Evolutionary conservation across 73 alveolate genomes (phyloP).

Genomic region (Paramecium bursaria): DNA sequence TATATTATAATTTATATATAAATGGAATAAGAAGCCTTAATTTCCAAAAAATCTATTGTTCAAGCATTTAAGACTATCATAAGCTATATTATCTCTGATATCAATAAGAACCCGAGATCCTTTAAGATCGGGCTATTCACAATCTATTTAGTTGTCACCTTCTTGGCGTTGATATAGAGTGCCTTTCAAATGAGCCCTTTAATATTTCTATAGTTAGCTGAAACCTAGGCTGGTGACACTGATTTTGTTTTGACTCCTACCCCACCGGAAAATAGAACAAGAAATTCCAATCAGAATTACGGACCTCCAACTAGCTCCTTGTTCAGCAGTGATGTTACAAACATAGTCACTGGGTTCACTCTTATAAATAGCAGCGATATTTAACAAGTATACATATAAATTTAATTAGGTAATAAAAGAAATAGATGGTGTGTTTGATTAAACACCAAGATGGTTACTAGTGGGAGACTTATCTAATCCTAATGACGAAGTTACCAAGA

Average conservation of each 20-base stretch:
- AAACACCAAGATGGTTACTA: conserved; percentile 85
- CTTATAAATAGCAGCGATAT: no score
- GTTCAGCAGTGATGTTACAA: not conserved
- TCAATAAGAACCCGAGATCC: conserved; percentile 89
- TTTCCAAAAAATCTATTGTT: no score
- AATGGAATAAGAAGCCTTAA: no score
- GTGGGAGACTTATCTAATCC: conserved; percentile 63
- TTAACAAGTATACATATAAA: no score
- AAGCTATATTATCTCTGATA: conserved; percentile 76
- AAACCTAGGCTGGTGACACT: conserved; percentile 90
- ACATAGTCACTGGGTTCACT: not conserved
- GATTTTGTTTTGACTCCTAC: conserved; percentile 87
- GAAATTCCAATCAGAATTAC: not conserved
- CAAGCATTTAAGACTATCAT: conserved; percentile 27
- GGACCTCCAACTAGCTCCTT: not conserved
- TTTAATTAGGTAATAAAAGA: not conserved
- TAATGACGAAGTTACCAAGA: no score
- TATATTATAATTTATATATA: no score
- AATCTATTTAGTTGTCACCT: conserved; percentile 89
- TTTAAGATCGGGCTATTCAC: conserved; percentile 94
- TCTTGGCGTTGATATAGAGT: conserved; percentile 83
- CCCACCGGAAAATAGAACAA: conserved; percentile 47
- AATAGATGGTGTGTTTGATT: conserved; percentile 73
- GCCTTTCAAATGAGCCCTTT: conserved; percentile 85
- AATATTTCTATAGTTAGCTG: conserved; percentile 88